Evolutionary conservation across 768 basidiomycete genomes (phyloP).

Genomic region (Cyclocybe aegerita): DNA sequence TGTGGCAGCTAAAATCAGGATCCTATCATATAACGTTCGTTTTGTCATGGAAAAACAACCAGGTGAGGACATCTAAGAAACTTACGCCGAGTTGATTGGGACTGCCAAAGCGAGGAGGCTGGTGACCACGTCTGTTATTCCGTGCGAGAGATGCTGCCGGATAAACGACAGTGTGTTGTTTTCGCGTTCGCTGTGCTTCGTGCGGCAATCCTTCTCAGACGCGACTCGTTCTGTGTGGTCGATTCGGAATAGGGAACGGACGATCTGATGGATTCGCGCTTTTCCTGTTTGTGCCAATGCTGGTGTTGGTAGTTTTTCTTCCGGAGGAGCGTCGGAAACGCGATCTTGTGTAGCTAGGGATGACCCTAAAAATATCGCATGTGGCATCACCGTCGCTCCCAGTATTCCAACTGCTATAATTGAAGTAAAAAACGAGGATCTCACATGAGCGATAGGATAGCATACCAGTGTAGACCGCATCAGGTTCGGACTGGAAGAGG

Average conservation of each 20-base stretch:
- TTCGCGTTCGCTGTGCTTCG: conserved; percentile 44
- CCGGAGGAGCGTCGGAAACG: conserved; percentile 23
- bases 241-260: conserved; percentile 27
- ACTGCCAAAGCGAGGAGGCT: conserved; percentile 71
- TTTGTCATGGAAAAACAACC: conserved; percentile 1
- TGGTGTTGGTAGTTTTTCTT: conserved; percentile 10
- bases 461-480: conserved; percentile 55
- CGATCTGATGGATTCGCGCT: conserved; percentile 11
- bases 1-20: conserved; percentile 70
- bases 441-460: conserved; percentile 9
- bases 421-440: neutral
- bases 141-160: conserved; percentile 52
- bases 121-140: conserved; percentile 53
- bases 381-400: conserved; percentile 82
- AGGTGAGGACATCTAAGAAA: neutral
- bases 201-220: conserved; percentile 29
- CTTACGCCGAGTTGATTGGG: conserved; percentile 71
- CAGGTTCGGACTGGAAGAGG: conserved; percentile 43
- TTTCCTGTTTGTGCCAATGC: conserved; percentile 5
- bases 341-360: conserved; percentile 35
- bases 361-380: conserved; percentile 45
- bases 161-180: conserved; percentile 49
- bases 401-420: conserved; percentile 54
- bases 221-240: conserved; percentile 29
- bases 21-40: conserved; percentile 33